phyloP scores from a whole-genome alignment of 371 early-diverging fungal genomes.

The Lichtheimia hyalospora region DNA sequence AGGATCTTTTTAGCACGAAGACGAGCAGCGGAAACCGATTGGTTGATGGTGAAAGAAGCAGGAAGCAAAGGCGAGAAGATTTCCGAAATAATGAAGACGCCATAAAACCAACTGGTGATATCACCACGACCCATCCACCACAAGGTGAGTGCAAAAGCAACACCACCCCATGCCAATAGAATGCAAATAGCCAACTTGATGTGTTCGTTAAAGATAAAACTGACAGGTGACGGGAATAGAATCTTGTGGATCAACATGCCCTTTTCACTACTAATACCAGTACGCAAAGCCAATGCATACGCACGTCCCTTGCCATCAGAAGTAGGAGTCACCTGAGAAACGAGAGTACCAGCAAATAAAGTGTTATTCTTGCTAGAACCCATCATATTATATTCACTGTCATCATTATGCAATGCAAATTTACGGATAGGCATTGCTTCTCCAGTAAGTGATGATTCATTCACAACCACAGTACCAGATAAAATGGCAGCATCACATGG shows the following conservation, averaged over 20 bases:
- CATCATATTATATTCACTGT: constrained; percentile 28
- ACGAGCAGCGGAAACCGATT: constrained; percentile 67
- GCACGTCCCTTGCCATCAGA: constrained; percentile 14
- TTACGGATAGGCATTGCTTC: constrained; percentile 89
- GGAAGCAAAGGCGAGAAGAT: constrained; percentile 69
- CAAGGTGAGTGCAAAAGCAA: constrained; percentile 51
- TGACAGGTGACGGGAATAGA: constrained; percentile 62
- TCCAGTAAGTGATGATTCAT: constrained; percentile 82
- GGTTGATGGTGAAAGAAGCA: constrained; percentile 71
- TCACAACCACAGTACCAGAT: constrained; percentile 70
- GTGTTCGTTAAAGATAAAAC: constrained; percentile 75
- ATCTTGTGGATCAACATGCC: constrained; percentile 81
- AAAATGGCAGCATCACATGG: constrained; percentile 71
- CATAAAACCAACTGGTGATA: constrained; percentile 61
- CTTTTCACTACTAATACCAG: constrained; percentile 75
- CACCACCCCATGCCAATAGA: constrained; percentile 63
- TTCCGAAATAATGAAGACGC: constrained; percentile 65
- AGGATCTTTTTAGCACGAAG: constrained; percentile 59
- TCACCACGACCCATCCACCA: constrained; percentile 54
- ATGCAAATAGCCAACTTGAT: constrained; percentile 64
- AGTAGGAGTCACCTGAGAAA: constrained; percentile 45
- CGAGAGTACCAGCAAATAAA: constrained; percentile 64
- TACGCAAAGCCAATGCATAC: constrained; percentile 62
- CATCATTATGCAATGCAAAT: constrained; percentile 56
- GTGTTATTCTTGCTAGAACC: constrained; percentile 51